phyloP scores from a whole-genome alignment of 140 eudicot genomes.

The Ambrosia hybrid region DNA sequence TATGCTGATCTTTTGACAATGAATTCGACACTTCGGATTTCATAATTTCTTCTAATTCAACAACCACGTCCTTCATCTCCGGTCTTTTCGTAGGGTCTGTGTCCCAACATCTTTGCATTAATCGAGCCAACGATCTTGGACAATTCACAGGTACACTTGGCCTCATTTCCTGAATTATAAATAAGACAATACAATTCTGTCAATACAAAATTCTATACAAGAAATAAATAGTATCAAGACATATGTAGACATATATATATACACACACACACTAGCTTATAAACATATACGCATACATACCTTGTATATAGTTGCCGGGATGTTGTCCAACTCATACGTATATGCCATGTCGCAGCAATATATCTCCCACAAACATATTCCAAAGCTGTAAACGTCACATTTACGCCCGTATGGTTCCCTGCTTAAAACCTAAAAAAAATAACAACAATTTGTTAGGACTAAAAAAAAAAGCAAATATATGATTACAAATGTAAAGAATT shows the following conservation, averaged over 20 bases:
- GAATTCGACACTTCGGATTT: neutral
- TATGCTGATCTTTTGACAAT: neutral
- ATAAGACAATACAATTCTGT: too few relatives aligned
- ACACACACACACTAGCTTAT: neutral
- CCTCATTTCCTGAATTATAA: constrained; percentile 12
- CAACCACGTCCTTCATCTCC: neutral
- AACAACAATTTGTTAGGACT: neutral
- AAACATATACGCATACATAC: neutral
- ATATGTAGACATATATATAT: too few relatives aligned
- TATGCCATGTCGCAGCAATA: constrained; percentile 12
- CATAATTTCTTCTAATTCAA: constrained; percentile 18
- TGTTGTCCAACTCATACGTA: constrained; percentile 8
- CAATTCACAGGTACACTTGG: constrained; percentile 27
- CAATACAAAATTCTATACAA: too few relatives aligned
- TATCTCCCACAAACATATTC: constrained; percentile 9
- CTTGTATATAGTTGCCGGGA: constrained; percentile 18
- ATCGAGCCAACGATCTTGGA: constrained; percentile 22
- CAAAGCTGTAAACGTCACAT: constrained; percentile 23
- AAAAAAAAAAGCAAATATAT: too few relatives aligned
- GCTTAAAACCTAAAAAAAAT: constrained; percentile 7
- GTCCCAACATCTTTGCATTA: constrained; percentile 36
- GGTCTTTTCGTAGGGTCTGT: constrained; percentile 26
- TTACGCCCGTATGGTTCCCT: constrained; percentile 7
- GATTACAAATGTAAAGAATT: too few relatives aligned
- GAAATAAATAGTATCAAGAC: too few relatives aligned